These are phyloP conservation scores for Ophiocordyceps australis DNA, from an alignment of 2,329 filamentous ascomycete genomes.

Conservation along the genomic window DNA sequence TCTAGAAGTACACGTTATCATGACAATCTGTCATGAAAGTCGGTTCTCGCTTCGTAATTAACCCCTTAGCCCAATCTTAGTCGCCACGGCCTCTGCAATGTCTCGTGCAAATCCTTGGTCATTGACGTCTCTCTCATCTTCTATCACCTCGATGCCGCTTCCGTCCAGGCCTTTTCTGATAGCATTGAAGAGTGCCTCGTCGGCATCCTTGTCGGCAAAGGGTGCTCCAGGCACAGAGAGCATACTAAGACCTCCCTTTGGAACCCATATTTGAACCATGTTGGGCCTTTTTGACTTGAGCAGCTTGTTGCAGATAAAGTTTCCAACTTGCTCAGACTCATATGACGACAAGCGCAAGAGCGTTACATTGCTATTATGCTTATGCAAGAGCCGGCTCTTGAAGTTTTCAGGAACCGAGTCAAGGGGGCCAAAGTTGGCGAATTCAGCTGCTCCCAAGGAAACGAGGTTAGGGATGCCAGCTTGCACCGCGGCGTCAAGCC, in stretches of 20 bases:
- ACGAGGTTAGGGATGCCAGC: slow-evolving; percentile 35
- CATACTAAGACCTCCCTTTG: slow-evolving; percentile 40
- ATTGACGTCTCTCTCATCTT: slow-evolving; percentile 34
- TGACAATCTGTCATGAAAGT: no score
- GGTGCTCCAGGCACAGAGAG: slow-evolving; percentile 32
- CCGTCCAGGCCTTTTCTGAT: slow-evolving; percentile 28
- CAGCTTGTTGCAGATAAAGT: slow-evolving; percentile 36
- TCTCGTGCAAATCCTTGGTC: slow-evolving; percentile 28
- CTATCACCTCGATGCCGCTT: slow-evolving; percentile 27
- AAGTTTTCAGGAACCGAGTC: slow-evolving; percentile 37
- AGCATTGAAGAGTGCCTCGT: slow-evolving; percentile 31
- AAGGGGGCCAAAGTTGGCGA: slow-evolving; percentile 44
- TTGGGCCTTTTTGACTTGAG: slow-evolving; percentile 16
- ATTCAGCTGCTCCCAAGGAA: slow-evolving; percentile 36
- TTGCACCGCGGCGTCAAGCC: slow-evolving; percentile 37
- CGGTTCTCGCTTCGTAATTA: no score
- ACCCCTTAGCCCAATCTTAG: slow-evolving; percentile 13
- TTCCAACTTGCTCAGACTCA: slow-evolving; percentile 36
- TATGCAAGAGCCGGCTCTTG: slow-evolving; percentile 29
- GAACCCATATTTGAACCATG: slow-evolving; percentile 37
- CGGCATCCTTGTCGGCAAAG: slow-evolving; percentile 27
- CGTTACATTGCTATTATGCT: slow-evolving; percentile 49
- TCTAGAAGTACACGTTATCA: no score
- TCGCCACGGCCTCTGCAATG: slow-evolving; percentile 21
- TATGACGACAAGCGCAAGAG: slow-evolving; percentile 43